Evolutionary conservation across 2,329 filamentous ascomycete genomes (phyloP).

Genomic region (Alternaria brassicae): DNA sequence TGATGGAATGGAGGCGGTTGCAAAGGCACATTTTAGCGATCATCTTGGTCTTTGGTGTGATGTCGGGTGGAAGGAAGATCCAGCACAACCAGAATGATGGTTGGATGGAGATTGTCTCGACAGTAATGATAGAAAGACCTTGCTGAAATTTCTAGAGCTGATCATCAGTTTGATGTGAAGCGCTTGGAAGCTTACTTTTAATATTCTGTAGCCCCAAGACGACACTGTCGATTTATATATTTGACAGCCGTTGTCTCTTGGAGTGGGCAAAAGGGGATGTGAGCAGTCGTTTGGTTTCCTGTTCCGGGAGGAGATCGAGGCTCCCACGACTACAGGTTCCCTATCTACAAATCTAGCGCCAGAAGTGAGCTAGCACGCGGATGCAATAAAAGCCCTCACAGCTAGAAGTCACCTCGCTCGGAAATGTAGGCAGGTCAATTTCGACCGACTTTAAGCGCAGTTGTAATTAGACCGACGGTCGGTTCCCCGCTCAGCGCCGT

Average conservation of each 20-base stretch:
- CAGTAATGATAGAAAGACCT: too few species aligned
- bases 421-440: too few species aligned
- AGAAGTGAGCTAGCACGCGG: not conserved
- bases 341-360: too few species aligned
- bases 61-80: slow-evolving; percentile 2
- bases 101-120: not conserved
- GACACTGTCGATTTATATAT: too few species aligned
- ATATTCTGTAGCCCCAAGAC: too few species aligned
- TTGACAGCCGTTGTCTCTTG: not conserved
- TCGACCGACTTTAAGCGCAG: too few species aligned
- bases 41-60: slow-evolving; percentile 12
- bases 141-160: too few species aligned
- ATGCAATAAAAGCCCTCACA: too few species aligned
- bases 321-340: too few species aligned
- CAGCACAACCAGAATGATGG: not conserved
- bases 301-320: not conserved
- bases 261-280: not conserved
- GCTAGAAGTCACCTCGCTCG: too few species aligned
- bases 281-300: not conserved
- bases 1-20: not conserved
- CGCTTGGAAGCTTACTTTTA: too few species aligned
- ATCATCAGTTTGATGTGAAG: too few species aligned
- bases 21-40: slow-evolving; percentile 6
- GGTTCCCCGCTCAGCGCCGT: not conserved
- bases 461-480: not conserved